Percentiles rank a stretch among this genome's conserved stretches.
Evolutionary conservation across 306 rosid species (phyloP).

Genomic region (Cajanus cajan): DNA sequence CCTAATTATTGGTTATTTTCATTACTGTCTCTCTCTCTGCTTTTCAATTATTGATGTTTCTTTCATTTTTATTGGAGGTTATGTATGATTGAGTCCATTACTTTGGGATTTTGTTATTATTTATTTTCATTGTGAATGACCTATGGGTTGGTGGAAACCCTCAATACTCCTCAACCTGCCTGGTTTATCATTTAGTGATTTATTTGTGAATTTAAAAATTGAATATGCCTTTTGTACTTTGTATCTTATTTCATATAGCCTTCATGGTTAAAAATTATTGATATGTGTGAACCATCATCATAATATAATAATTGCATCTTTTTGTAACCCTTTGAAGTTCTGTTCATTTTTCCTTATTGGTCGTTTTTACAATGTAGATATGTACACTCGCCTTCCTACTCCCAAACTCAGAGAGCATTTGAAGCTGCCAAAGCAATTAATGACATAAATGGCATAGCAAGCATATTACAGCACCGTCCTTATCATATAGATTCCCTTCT

Average conservation of each 20-base stretch:
- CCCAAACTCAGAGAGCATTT: constrained; percentile 71
- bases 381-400: constrained; percentile 57
- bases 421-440: constrained; percentile 88
- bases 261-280: not conserved
- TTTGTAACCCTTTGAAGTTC: not conserved
- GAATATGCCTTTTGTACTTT: constrained; percentile 13
- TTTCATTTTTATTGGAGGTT: not conserved
- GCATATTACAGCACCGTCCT: constrained; percentile 60
- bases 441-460: constrained; percentile 75
- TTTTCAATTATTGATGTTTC: not conserved
- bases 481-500: constrained; percentile 84
- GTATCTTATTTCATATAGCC: constrained; percentile 10
- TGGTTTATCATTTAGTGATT: constrained; percentile 11
- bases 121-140: not conserved
- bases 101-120: not conserved
- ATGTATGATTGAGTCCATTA: constrained; percentile 8
- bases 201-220: not conserved
- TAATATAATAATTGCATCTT: constrained; percentile 1
- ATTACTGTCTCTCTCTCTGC: not conserved
- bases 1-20: not conserved
- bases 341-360: constrained; percentile 3
- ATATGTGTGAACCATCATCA: not conserved
- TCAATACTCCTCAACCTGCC: not conserved
- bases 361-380: constrained; percentile 58
- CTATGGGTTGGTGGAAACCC: not conserved